Evolutionary conservation across 2,329 filamentous ascomycete species (phyloP), one percentile per base, ranked within the genome.

Genomic region (Ascocoryne sarcoides): DNA sequence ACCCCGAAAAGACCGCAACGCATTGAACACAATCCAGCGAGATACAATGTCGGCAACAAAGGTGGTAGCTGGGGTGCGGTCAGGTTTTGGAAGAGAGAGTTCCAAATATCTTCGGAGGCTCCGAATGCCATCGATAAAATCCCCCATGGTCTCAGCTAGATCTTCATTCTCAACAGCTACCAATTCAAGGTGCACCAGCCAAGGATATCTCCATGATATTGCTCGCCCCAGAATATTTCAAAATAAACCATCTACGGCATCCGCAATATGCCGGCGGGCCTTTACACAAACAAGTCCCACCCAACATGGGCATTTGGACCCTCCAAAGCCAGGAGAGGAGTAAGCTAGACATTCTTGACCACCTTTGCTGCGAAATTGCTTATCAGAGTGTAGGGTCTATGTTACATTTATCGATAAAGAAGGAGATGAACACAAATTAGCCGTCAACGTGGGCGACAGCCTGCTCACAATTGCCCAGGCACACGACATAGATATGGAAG

Each of bases 401-500:
- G 75, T 98, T 18, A 94, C 89, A 0, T 95, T 96, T 61, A 75
- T 96, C 52, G 89, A 95, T 63, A 95, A 96, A 65, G 88, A 95
- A 15, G 81, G 81, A 37, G 69, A 76, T 20, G 72, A 79, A 50
- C 73, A 85, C 61, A 85, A 82, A 45, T 77, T 95, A 55, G 79
- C 82, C 44, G 90, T 95, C 7, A 70, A 77, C 10, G 79, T 84
- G 54, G 92, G 92, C 36, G 88, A 95, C 64, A 98, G 98, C 62
- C 70, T 98, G 39, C 73, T 98, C 40, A 90, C 96, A 58, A 90
- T 98, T 57, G 92, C 90, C 16, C 90, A 95, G 62, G 86, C 84
- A 33, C 77, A 96, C 63, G 90, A 96, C 58, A 69, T 98, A 31
- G 92, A 98, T 63, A 96, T 98, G 90, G 92, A 98, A 70, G 89